Percentiles rank a stretch among this genome's conserved stretches.
Conservation (phyloP, 2,329 filamentous ascomycete genomes). For the Phyllosticta ampelicida region DNA sequence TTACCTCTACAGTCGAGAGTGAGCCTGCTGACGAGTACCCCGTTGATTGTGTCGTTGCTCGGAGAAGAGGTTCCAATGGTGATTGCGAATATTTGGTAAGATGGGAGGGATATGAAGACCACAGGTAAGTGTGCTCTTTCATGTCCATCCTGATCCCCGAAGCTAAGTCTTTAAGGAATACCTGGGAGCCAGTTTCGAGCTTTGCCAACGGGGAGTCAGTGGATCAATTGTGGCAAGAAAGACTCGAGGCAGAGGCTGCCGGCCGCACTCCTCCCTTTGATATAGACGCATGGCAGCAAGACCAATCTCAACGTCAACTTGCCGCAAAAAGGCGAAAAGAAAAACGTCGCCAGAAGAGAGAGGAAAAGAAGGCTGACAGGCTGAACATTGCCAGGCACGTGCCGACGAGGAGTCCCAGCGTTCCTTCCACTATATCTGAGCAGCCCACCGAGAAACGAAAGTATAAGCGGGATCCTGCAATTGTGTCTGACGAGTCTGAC, state of each 20-base stretch:
- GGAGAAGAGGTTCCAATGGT: slow-evolving; percentile 28
- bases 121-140: slow-evolving; percentile 15
- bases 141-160: neutral
- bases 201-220: neutral
- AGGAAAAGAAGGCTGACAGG: neutral
- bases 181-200: neutral
- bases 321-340: neutral
- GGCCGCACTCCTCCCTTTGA: neutral
- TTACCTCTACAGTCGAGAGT: slow-evolving; percentile 40
- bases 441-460: neutral
- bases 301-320: neutral
- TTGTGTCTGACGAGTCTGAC: neutral
- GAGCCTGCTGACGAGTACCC: slow-evolving; percentile 12
- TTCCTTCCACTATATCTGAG: neutral
- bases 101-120: slow-evolving; percentile 50
- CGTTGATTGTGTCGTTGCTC: slow-evolving; percentile 18
- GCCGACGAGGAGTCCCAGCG: neutral
- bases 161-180: neutral
- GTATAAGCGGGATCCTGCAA: neutral
- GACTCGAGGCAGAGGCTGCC: neutral
- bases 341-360: neutral
- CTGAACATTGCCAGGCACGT: neutral
- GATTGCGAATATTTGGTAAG: slow-evolving; percentile 47
- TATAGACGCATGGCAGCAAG: neutral
- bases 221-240: neutral